Base-by-base conservation (phyloP, 2,329 filamentous ascomycete genomes). In the Colletotrichum sp. region DNA sequence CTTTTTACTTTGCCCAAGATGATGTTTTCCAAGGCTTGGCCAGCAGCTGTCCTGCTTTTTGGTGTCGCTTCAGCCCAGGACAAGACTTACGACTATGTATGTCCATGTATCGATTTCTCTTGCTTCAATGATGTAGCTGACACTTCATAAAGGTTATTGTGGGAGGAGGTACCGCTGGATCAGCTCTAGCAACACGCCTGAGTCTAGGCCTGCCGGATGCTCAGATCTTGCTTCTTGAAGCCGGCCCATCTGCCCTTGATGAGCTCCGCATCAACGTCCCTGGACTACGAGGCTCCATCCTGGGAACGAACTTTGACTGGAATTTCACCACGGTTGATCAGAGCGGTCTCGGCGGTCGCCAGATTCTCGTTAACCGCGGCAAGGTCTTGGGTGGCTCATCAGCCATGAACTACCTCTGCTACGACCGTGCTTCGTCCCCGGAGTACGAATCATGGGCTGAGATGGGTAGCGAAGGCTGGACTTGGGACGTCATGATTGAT, bases 351-450 rank as follows among this genome's bases (percentile, higher is more conserved):
- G 83, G 85, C 18, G 82, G 83, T 16, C 84, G 87, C 2, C 78
- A 82, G 5, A 85, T 89, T 15, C 73, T 80, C 5, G 86, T 88
- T 60, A 86, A 86, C 28, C 84, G 88, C 7, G 89, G 87, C 39
- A 87, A 87, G 67, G 86, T 89, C 0, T 82, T 91, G 0, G 89
- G 89, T 7, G 89, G 89, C 12, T 87, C 85, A 16, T 87, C 83
- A 12, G 84, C 87, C 6, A 78, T 90, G 71, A 89, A 90, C 78
- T 86, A 88, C 57, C 81, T 86, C 65, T 82, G 82, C 72, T 86
- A 85, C 59, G 83, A 86, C 72, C 81, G 85, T 6, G 84, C 84
- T 3, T 72, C 82, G 5, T 80, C 82, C 3, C 78, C 81, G 21
- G 85, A 86, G 71, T 86, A 85, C 26, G 81, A 86, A 28, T 79